phyloP scores from a whole-genome alignment of 148 eudicot genomes.

The Chenopodium formosanum region DNA sequence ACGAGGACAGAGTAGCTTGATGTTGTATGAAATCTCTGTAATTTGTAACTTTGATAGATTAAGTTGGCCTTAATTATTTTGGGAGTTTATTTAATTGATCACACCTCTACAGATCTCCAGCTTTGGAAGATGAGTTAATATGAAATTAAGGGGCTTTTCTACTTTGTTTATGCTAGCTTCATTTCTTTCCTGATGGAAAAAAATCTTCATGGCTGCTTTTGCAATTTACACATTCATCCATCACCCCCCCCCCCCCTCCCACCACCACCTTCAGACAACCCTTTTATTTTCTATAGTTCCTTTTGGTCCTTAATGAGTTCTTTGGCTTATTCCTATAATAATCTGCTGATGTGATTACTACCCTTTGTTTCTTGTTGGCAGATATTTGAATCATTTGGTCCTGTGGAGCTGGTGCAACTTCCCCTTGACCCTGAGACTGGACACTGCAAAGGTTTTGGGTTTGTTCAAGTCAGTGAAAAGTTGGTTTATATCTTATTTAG shows the following conservation, averaged over 20 bases:
- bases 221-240: neutral
- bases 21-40: neutral
- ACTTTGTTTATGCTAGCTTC: neutral
- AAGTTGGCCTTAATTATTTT: neutral
- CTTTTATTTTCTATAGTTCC: neutral
- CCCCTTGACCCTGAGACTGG: constrained; percentile 97
- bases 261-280: neutral
- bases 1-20: neutral
- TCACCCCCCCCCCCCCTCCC: neutral
- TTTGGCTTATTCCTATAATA: neutral
- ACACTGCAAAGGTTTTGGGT: constrained; percentile 98
- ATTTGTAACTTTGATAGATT: neutral
- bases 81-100: neutral
- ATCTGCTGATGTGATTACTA: neutral
- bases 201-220: neutral
- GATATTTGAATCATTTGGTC: constrained; percentile 97
- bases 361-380: constrained; percentile 23
- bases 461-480: constrained; percentile 67
- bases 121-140: neutral
- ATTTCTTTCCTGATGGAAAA: neutral
- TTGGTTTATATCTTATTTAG: neutral
- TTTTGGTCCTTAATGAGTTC: neutral
- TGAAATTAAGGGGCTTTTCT: neutral
- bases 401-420: constrained; percentile 95
- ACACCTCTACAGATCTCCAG: neutral